Evolutionary conservation across 306 rosid genomes (phyloP), one percentile per base, ranked within the genome.

Genomic region (Casuarina glauca): DNA sequence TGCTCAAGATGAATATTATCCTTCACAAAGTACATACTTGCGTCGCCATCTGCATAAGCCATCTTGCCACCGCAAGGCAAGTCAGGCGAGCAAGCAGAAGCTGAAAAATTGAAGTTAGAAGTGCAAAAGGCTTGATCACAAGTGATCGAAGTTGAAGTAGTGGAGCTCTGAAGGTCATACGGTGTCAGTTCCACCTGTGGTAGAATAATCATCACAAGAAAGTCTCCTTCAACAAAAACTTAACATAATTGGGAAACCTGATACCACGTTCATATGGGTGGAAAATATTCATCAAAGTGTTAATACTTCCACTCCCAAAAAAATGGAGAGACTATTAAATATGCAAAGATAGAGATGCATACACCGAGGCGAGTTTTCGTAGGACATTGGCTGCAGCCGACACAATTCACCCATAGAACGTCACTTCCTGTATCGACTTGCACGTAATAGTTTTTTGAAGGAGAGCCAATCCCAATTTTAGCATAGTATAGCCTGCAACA

Each of bases 341-440:
- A 19, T 53, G 74, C 50, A 58, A 60, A 67, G 72, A 62, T 12
- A 12, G 39, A 52, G 77, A 51, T 41, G 84, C 97, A 35, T 87
- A 96, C 99, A 42, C 97, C 96, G 82, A 91, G 80, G 70, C 81
- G 78, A 74, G 93, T 91, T 74, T 85, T 78, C 72, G 16, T 83
- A 11, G 98, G 98, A 81, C 99, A 96, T 19, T 78, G 17, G 12
- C 16, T n/a, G 87, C 99, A 96, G 78, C 86, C 98, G 5, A 45
- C 71, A 79, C 96, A 90, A 79, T 89, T 93, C 69, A 96, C 92
- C 99, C 99, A 96, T 26, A 96, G 83, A 74, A 83, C 45, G 82
- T 93, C 99, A 85, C 99, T 96, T 74, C 99, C 99, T 12, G 99
- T 93, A 71, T 96, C 99, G 77, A 96, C 98, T 81, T 96, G 99